A percentile compares a stretch with the other conserved stretches of the same genome.
Evolutionary conservation across 129 eudicot species (phyloP).

Genomic region (Helichrysum umbraculigerum): DNA sequence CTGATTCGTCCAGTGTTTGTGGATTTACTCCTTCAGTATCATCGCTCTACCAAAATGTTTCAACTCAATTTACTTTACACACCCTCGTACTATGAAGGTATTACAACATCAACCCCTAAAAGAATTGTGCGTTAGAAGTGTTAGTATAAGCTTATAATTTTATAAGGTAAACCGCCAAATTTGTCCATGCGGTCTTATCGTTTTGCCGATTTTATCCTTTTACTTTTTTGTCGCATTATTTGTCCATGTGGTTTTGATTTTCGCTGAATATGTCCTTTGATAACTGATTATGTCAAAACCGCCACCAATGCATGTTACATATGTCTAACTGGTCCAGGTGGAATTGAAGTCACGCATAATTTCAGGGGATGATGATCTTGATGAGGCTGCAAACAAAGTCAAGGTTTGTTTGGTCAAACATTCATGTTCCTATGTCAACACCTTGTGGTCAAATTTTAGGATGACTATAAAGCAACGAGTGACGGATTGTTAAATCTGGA

Average conservation of each 20-base stretch:
- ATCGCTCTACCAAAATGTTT: slow-evolving; percentile 26
- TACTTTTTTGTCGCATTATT: too few relatives aligned
- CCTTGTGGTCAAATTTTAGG: slow-evolving; percentile 35
- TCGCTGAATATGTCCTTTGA: too few relatives aligned
- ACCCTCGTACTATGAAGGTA: not conserved
- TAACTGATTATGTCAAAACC: too few relatives aligned
- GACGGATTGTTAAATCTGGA: slow-evolving; percentile 60
- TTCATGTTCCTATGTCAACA: not conserved
- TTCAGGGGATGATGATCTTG: slow-evolving; percentile 76
- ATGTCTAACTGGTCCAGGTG: slow-evolving; percentile 37
- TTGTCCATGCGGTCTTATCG: not conserved
- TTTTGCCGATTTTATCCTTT: too few relatives aligned
- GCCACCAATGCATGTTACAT: too few relatives aligned
- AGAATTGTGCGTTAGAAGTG: not conserved
- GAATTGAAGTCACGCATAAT: slow-evolving; percentile 58
- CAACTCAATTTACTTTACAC: not conserved
- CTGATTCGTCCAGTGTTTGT: slow-evolving; percentile 8
- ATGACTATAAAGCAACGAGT: slow-evolving; percentile 55
- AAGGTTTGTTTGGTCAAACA: slow-evolving; percentile 46
- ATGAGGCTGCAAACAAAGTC: slow-evolving; percentile 78
- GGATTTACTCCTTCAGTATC: not conserved
- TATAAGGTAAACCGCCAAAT: too few relatives aligned
- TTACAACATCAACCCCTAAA: slow-evolving; percentile 6
- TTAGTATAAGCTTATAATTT: not conserved
- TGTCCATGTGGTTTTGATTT: too few relatives aligned